Evolutionary conservation across 192 early-diverging fungal genomes (phyloP).

Genomic region (Coemansia sp.): DNA sequence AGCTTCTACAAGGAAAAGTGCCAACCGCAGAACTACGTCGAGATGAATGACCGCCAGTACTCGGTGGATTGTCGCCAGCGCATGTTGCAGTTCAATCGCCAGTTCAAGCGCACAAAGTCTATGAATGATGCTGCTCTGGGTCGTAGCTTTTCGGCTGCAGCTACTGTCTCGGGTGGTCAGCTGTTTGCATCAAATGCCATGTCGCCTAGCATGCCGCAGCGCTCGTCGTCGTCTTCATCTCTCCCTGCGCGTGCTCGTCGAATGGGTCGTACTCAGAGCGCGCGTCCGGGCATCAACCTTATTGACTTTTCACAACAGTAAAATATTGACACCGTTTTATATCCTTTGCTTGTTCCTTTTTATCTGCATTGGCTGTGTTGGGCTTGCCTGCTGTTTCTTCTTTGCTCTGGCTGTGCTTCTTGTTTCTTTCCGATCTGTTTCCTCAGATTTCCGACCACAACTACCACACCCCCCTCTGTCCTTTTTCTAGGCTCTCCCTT

Average conservation of each 20-base stretch:
- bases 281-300: slow-evolving; percentile 38
- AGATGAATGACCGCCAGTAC: slow-evolving; percentile 71
- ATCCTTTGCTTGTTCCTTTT: neutral
- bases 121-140: slow-evolving; percentile 40
- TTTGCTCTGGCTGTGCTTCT: neutral
- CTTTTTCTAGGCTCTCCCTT: neutral
- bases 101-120: slow-evolving; percentile 59
- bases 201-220: slow-evolving; percentile 28
- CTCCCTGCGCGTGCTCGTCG: slow-evolving; percentile 23
- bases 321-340: too few species aligned
- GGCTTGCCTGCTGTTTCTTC: neutral
- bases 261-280: slow-evolving; percentile 46
- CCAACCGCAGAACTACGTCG: slow-evolving; percentile 72
- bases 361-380: neutral
- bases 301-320: slow-evolving; percentile 34
- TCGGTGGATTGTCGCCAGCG: slow-evolving; percentile 55
- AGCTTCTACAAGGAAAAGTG: slow-evolving; percentile 59
- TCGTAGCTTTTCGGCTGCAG: slow-evolving; percentile 8
- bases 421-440: neutral
- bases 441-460: neutral
- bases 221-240: slow-evolving; percentile 25
- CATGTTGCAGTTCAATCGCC: slow-evolving; percentile 55
- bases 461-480: neutral
- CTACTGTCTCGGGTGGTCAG: slow-evolving; percentile 15
- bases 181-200: slow-evolving; percentile 18